Evolutionary conservation across 352 stramenopile genomes (phyloP).

Genomic region (Pythium chondricola): DNA sequence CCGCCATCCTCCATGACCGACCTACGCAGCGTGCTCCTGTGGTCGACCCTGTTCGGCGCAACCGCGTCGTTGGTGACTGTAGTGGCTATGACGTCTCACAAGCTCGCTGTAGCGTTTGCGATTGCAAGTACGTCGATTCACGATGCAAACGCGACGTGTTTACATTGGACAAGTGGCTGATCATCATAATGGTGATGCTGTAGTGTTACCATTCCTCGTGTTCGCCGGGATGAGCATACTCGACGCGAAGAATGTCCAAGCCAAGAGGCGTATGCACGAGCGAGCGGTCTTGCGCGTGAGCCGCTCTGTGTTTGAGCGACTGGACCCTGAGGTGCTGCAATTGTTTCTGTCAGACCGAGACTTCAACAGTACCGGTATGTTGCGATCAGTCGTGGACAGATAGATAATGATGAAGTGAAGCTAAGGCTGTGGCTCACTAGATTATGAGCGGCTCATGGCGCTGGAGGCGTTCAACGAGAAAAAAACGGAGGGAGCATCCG

Average conservation of each 20-base stretch:
- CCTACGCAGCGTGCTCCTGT: conserved; percentile 14
- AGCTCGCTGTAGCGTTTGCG: conserved; percentile 13
- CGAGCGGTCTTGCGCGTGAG: conserved; percentile 51
- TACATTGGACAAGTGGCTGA: too few relatives aligned
- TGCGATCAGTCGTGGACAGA: too few relatives aligned
- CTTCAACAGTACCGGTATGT: conserved; percentile 49
- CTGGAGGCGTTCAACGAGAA: conserved; percentile 58
- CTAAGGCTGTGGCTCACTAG: too few relatives aligned
- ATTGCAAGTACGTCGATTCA: conserved; percentile 10
- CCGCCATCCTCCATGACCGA: too few relatives aligned
- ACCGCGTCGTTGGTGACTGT: conserved; percentile 12
- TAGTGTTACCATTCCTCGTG: conserved; percentile 48
- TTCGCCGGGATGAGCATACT: conserved; percentile 46
- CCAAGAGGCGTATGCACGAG: conserved; percentile 15
- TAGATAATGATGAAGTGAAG: too few relatives aligned
- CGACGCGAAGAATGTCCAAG: conserved; percentile 27
- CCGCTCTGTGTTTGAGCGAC: conserved; percentile 53
- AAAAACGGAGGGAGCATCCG: conserved; percentile 34
- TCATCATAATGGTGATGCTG: neutral
- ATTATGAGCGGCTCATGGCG: conserved; percentile 68
- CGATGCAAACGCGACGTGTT: too few relatives aligned
- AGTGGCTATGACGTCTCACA: conserved; percentile 16
- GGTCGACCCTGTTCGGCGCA: conserved; percentile 7
- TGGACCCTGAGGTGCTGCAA: conserved; percentile 56
- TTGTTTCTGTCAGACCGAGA: conserved; percentile 62